Evolutionary conservation across 352 stramenopile species (phyloP), one percentile per base, ranked within the genome.

Genomic region (Phytophthora brassicae): DNA sequence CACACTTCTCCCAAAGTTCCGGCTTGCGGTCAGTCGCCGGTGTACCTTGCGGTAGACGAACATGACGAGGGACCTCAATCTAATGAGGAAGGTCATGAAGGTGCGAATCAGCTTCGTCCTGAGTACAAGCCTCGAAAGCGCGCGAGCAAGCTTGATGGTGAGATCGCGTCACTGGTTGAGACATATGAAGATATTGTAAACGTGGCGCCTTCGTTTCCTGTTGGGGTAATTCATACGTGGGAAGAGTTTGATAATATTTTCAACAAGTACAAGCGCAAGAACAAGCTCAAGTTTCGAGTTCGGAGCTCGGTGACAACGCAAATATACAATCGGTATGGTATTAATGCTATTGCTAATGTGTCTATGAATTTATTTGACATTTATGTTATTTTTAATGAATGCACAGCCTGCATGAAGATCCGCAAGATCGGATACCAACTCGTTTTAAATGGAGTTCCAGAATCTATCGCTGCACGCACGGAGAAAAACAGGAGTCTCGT

Each of bases 191-290:
- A 39, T 4, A 39, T n/a, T 5, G 33, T 39, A 39, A 39, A 39
- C 33, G 33, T 39, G 8, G 33, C 17, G 33, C 33, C 33, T 4
- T 14, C 33, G 5, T 39, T 39, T 39, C 33, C 33, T 17, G 8
- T 14, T 39, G 12, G 29, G 14, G 29, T 36, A 7, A 36, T 36
- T 12, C 7, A 39, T 4, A 45, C 13, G 4, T 45, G 48, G 33
- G 20, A 45, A 19, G 13, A 45, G 23, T 55, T 55, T 19, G 33
- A 55, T 1, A 45, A 22, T 5, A 16, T 36, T 0, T 55, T 55
- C 31, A 38, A 24, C 3, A 14, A 31, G 31, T 55, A 55, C 33
- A 55, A 55, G n/a, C 9, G 22, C 29, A 55, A 36, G 48, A 20
- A 55, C 11, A 55, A 55, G 1, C 20, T 45, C 13, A 44, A 54